Evolutionary conservation across 108 stramenopile species (phyloP).

Genomic region (Fragilariopsis cylindrus): DNA sequence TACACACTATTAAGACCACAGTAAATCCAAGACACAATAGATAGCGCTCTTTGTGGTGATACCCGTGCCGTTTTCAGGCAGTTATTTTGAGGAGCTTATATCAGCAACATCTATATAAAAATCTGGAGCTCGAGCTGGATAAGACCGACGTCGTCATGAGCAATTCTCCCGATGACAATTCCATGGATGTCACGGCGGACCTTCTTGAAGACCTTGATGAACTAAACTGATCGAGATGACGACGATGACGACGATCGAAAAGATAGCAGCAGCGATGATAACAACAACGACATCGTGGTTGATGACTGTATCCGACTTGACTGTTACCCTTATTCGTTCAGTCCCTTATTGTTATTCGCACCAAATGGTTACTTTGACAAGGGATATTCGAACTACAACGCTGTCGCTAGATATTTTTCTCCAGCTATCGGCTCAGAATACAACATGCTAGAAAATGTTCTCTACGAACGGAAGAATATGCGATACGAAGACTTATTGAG

Average conservation of each 20-base stretch:
- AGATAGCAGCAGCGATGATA: neutral
- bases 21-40: too few relatives aligned
- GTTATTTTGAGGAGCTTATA: too few relatives aligned
- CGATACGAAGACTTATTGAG: constrained; percentile 34
- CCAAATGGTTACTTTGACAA: constrained; percentile 36
- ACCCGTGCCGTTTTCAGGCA: too few relatives aligned
- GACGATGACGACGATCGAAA: neutral
- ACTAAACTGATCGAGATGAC: neutral
- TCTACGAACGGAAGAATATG: constrained; percentile 40
- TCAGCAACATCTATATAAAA: too few relatives aligned
- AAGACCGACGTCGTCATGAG: too few relatives aligned
- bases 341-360: constrained; percentile 27
- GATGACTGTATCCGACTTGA: constrained; percentile 19
- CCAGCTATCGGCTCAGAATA: constrained; percentile 22
- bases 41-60: too few relatives aligned
- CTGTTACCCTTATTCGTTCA: constrained; percentile 41
- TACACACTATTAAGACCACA: too few relatives aligned
- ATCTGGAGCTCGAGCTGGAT: too few relatives aligned
- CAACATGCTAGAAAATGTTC: constrained; percentile 36
- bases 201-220: constrained; percentile 16
- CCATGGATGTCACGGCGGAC: constrained; percentile 6
- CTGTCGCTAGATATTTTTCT: constrained; percentile 30
- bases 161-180: too few relatives aligned
- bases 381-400: constrained; percentile 41
- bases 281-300: constrained; percentile 6